These are phyloP conservation scores for Quercus tomentella DNA, from an alignment of 331 rosid species.

Conservation along the genomic window DNA sequence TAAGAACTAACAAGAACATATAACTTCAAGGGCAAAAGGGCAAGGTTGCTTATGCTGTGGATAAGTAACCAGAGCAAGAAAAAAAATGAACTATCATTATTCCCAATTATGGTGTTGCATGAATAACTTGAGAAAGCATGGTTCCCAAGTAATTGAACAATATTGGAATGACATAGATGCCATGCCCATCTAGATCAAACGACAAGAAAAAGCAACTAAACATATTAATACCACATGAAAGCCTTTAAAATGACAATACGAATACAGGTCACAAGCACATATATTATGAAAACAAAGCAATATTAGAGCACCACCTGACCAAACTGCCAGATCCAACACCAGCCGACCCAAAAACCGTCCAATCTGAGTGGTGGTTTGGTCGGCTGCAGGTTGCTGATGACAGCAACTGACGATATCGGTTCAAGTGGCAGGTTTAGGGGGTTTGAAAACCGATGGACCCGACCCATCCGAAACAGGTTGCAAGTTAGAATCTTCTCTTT, in stretches of 20 bases:
- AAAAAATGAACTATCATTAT: neutral
- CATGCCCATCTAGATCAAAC: neutral
- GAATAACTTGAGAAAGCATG: neutral
- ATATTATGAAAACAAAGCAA: neutral
- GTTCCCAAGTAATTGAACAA: neutral
- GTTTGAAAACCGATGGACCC: no score
- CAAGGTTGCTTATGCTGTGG: neutral
- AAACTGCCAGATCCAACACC: no score
- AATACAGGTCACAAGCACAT: neutral
- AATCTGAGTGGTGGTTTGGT: no score
- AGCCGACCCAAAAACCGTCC: no score
- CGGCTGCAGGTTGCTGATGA: no score
- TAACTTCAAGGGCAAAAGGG: neutral
- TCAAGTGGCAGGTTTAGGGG: no score
- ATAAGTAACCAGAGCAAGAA: no score
- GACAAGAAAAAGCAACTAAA: no score
- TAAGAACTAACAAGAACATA: neutral
- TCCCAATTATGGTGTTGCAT: neutral
- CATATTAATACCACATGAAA: neutral
- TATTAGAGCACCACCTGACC: no score
- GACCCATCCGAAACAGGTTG: no score
- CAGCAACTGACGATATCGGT: no score
- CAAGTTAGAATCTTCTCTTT: no score
- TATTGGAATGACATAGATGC: neutral
- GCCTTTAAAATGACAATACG: neutral